phyloP scores from a whole-genome alignment of 2,329 filamentous ascomycete species.

The Fusarium succisae region DNA sequence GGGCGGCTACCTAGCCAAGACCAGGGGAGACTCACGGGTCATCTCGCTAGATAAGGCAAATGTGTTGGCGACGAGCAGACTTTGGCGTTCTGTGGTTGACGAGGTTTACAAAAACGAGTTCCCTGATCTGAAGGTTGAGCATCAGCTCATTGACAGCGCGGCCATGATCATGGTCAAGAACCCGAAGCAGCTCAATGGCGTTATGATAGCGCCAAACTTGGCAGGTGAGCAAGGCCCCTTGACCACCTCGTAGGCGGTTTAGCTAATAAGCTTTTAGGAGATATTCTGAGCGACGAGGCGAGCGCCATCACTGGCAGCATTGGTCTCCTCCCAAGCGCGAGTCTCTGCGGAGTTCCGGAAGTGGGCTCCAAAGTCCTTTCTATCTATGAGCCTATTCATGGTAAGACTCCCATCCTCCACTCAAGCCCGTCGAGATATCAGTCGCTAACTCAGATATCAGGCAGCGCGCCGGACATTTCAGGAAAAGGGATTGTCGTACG shows the following conservation, averaged over 20 bases:
- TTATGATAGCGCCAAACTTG: constrained; percentile 91
- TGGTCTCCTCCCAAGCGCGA: constrained; percentile 88
- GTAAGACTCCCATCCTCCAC: constrained; percentile 55
- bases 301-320: constrained; percentile 93
- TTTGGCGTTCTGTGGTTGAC: constrained; percentile 89
- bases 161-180: constrained; percentile 99
- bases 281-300: constrained; percentile 96
- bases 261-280: constrained; percentile 69
- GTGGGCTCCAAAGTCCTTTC: constrained; percentile 87
- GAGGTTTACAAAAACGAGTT: constrained; percentile 91
- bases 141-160: constrained; percentile 95
- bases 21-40: constrained; percentile 74
- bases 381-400: constrained; percentile 98
- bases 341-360: constrained; percentile 85
- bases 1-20: constrained; percentile 81
- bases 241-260: background rate
- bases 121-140: constrained; percentile 82
- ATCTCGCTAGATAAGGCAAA: constrained; percentile 97
- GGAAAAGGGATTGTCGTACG: constrained; percentile 80
- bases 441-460: background rate
- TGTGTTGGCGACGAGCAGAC: constrained; percentile 85
- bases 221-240: background rate
- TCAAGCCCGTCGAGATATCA: background rate
- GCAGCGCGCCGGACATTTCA: constrained; percentile 71
- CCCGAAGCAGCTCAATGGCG: constrained; percentile 85